Base-by-base conservation (phyloP, 768 basidiomycete species). In the Calocybe indica region DNA sequence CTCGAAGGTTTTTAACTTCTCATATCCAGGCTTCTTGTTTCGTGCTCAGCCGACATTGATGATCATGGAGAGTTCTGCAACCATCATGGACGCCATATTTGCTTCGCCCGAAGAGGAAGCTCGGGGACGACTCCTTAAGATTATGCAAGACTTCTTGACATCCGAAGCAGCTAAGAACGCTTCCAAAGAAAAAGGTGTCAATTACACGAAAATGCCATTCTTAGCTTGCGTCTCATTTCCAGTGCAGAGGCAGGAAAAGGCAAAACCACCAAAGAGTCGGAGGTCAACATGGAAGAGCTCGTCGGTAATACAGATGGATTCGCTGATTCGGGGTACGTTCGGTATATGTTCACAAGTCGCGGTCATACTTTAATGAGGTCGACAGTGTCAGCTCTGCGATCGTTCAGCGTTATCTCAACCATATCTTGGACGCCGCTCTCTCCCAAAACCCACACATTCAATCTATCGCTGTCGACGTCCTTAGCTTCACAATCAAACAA, bases 261-360 rank as follows among this genome's bases (percentile, higher is more conserved):
- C n/a, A 72, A 71, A 47, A 33, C 55, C n/a, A 22, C 4, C 22
- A 76, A 74, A 48, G 37, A 66, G 15, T 54, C 65, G 6, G 72
- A 79, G 15, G 82, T 97, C 44, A 82, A 94, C 57, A 93, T 99
- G 84, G 86, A 87, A 0, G 92, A 96, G 57, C 73, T 99, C 7
- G 88, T 98, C 3, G 96, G 96, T 0, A 94, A 95, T 57, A 92
- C 92, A 0, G 88, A 92, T 57, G 92, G 87, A 1, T 95, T 98
- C 62, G 92, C 95, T 0, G 96, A 98, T 56, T 97, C 95, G 5
- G 94, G 94, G 96, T 97, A 66, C 57, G 80, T 52, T 30, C 1
- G 30, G 12, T 15, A 4, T 35, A 39, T 7, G 13, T 28, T 30
- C 11, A 28, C 37, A 8, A 38, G 12, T 29, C 4, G 46, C 8